phyloP scores from a whole-genome alignment of 1,284 basidiomycete genomes.

The Apiotrichum gracile region DNA sequence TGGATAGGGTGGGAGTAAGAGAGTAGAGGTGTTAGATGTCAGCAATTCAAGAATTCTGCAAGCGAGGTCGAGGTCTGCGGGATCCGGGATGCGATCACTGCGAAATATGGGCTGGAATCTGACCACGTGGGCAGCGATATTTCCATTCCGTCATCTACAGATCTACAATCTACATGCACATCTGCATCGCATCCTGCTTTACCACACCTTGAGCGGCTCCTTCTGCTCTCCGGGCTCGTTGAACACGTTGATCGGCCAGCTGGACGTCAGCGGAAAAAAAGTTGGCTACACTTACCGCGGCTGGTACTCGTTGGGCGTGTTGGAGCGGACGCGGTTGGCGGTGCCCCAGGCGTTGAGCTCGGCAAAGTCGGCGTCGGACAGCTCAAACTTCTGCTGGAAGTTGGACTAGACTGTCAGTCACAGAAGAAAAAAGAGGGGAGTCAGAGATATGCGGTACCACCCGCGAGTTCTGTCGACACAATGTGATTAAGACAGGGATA shows the following conservation, averaged over 20 bases:
- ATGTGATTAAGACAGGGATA: slow-evolving; percentile 61
- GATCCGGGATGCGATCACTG: no score
- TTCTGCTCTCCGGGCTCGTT: slow-evolving; percentile 55
- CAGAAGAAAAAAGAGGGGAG: slow-evolving; percentile 1
- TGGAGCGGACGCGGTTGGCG: slow-evolving; percentile 55
- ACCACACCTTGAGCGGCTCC: slow-evolving; percentile 12
- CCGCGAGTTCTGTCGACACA: slow-evolving; percentile 57
- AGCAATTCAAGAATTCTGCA: no score
- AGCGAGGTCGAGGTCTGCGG: no score
- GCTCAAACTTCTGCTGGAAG: slow-evolving; percentile 61
- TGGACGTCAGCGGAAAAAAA: not conserved
- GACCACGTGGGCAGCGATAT: not conserved
- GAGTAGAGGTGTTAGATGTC: not conserved
- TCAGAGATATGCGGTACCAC: slow-evolving; percentile 50
- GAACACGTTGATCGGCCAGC: slow-evolving; percentile 66
- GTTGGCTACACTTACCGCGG: slow-evolving; percentile 7
- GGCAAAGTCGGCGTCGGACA: slow-evolving; percentile 60
- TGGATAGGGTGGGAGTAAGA: not conserved
- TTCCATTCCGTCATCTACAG: not conserved
- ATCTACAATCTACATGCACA: not conserved
- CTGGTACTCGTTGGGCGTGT: slow-evolving; percentile 58
- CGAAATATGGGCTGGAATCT: no score
- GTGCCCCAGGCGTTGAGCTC: slow-evolving; percentile 56
- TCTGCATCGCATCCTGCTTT: not conserved
- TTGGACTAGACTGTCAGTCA: slow-evolving; percentile 51